phyloP scores from a whole-genome alignment of 805 yeast species.

The Priceomyces fermenticarens region DNA sequence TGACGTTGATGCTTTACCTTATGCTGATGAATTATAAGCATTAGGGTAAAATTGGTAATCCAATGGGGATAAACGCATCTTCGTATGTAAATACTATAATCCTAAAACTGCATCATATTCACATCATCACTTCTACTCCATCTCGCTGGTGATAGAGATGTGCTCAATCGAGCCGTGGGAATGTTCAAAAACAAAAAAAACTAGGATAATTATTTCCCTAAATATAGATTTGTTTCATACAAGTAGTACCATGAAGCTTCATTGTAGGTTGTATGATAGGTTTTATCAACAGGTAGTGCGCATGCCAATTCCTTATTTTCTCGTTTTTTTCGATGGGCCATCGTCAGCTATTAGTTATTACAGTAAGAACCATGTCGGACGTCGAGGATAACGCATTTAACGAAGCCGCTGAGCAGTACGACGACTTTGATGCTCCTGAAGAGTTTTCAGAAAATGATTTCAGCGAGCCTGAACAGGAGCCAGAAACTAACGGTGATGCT shows the following conservation, averaged over 20 bases:
- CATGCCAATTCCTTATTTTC: slow-evolving; percentile 1
- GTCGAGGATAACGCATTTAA: slow-evolving; percentile 53
- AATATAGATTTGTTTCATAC: slow-evolving; percentile 4
- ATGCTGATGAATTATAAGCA: slow-evolving; percentile 76
- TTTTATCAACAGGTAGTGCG: slow-evolving; percentile 2
- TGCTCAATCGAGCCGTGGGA: not conserved
- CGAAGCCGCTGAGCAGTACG: slow-evolving; percentile 66
- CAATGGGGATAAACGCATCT: slow-evolving; percentile 3
- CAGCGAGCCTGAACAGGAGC: slow-evolving; percentile 28
- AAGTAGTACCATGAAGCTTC: not conserved
- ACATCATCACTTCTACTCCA: slow-evolving; percentile 5
- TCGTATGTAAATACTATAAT: slow-evolving; percentile 4
- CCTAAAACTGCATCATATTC: slow-evolving; percentile 3
- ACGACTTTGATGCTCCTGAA: slow-evolving; percentile 78
- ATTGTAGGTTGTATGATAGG: not conserved
- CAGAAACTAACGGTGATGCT: slow-evolving; percentile 28
- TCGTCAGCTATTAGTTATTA: not conserved
- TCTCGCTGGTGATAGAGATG: slow-evolving; percentile 1
- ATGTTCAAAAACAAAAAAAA: not conserved
- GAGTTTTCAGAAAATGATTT: slow-evolving; percentile 75
- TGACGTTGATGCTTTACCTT: slow-evolving; percentile 81
- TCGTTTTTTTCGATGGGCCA: slow-evolving; percentile 6
- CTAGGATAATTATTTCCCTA: no score
- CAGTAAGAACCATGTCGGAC: slow-evolving; percentile 32
- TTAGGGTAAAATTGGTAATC: not conserved